Evolutionary conservation across 2,329 filamentous ascomycete species (phyloP).

Genomic region (Alternaria incomplexa): DNA sequence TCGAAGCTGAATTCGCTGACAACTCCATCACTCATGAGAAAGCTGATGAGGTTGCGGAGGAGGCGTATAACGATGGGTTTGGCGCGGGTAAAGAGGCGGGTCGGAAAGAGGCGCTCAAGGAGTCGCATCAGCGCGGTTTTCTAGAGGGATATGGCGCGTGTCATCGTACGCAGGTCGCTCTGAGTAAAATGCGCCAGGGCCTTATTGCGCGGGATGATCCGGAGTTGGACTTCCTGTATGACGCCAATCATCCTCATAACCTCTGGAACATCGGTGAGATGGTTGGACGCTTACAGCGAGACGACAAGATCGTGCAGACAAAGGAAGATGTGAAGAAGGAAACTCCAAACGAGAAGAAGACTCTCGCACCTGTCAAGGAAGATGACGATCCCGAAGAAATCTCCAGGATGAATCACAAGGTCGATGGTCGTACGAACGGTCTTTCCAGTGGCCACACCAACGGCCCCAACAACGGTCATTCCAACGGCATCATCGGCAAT

Average conservation of each 20-base stretch:
- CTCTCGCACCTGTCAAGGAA: not conserved
- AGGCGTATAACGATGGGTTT: slow-evolving; percentile 19
- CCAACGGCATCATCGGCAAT: not conserved
- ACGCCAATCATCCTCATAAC: slow-evolving; percentile 24
- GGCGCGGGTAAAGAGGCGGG: slow-evolving; percentile 7
- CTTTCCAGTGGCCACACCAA: too few species aligned
- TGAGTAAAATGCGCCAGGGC: slow-evolving; percentile 23
- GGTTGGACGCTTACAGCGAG: too few species aligned
- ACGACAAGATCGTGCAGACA: too few species aligned
- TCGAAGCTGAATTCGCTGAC: slow-evolving; percentile 12
- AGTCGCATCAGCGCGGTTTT: slow-evolving; percentile 9
- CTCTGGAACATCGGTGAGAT: not conserved
- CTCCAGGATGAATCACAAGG: too few species aligned
- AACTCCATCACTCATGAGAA: not conserved
- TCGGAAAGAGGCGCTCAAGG: not conserved
- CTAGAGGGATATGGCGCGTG: slow-evolving; percentile 29
- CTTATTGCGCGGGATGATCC: slow-evolving; percentile 17
- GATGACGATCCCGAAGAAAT: not conserved
- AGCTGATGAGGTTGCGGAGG: not conserved
- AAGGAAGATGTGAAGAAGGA: too few species aligned
- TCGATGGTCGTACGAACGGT: not conserved
- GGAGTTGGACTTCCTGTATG: slow-evolving; percentile 26
- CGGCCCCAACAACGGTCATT: not conserved
- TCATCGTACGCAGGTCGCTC: slow-evolving; percentile 4
- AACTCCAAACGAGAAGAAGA: too few species aligned